Evolutionary conservation across 2,329 filamentous ascomycete species (phyloP).

Genomic region (Fusarium kyushuense): DNA sequence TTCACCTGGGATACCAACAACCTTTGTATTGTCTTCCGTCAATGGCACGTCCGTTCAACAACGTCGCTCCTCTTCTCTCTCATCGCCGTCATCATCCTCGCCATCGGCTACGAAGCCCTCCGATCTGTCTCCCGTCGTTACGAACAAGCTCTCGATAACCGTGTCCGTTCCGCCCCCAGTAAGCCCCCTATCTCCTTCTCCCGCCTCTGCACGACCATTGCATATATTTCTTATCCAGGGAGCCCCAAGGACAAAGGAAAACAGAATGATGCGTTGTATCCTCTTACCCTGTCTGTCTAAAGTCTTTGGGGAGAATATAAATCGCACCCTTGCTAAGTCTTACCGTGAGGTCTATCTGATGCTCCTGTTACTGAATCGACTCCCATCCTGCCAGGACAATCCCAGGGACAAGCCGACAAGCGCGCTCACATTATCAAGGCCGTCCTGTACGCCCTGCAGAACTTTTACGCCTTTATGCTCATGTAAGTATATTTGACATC

Average conservation of each 20-base stretch:
- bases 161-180: constrained; percentile 65
- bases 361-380: constrained; percentile 71
- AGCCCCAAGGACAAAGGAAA: constrained; percentile 23
- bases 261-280: constrained; percentile 31
- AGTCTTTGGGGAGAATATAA: constrained; percentile 19
- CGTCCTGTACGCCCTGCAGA: constrained; percentile 87
- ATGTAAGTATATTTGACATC: constrained; percentile 74
- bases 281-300: constrained; percentile 27
- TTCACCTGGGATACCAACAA: constrained; percentile 96
- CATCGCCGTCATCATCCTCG: constrained; percentile 81
- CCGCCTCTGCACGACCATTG: constrained; percentile 13
- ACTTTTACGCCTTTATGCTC: constrained; percentile 99
- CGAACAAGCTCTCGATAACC: constrained; percentile 68
- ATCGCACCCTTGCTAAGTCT: constrained; percentile 51
- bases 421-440: constrained; percentile 84
- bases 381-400: constrained; percentile 79
- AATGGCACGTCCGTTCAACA: constrained; percentile 86
- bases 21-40: constrained; percentile 94
- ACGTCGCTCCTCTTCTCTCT: constrained; percentile 84
- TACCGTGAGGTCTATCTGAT: constrained; percentile 45
- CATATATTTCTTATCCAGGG: constrained; percentile 18
- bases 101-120: constrained; percentile 92
- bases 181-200: constrained; percentile 50
- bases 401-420: constrained; percentile 70
- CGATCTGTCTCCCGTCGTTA: constrained; percentile 82